Evolutionary conservation across 2,329 filamentous ascomycete genomes (phyloP).

Genomic region (Xylariales sp.): DNA sequence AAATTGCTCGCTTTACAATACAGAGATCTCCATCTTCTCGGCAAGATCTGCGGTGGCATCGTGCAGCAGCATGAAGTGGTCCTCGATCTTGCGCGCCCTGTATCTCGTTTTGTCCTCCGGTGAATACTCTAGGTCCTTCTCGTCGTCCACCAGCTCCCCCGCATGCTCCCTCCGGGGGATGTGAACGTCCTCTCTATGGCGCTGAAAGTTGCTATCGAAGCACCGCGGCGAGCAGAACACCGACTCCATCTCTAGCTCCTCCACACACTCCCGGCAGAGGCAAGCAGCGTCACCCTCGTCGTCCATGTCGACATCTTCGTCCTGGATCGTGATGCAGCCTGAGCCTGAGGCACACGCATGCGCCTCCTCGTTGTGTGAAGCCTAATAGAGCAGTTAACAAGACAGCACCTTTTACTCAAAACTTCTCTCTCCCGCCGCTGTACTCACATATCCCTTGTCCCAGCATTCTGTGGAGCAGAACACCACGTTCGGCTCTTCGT

Average conservation of each 20-base stretch:
- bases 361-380: conserved; percentile 28
- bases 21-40: conserved; percentile 33
- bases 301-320: conserved; percentile 35
- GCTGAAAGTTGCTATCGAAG: conserved; percentile 34
- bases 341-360: conserved; percentile 38
- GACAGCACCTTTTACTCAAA: no score
- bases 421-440: no score
- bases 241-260: conserved; percentile 27
- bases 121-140: conserved; percentile 18
- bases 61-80: conserved; percentile 19
- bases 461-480: conserved; percentile 42
- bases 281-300: conserved; percentile 25
- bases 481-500: conserved; percentile 30
- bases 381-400: no score
- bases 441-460: conserved; percentile 35
- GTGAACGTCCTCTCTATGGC: conserved; percentile 32
- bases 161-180: conserved; percentile 20
- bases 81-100: conserved; percentile 20
- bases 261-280: conserved; percentile 37
- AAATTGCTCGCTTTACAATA: no score
- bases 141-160: conserved; percentile 19
- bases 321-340: conserved; percentile 32
- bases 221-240: conserved; percentile 39
- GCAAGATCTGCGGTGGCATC: conserved; percentile 47
- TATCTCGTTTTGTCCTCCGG: conserved; percentile 18